Evolutionary conservation across 106 monocot species (phyloP).

Genomic region (Alisma plantagoaquatica): DNA sequence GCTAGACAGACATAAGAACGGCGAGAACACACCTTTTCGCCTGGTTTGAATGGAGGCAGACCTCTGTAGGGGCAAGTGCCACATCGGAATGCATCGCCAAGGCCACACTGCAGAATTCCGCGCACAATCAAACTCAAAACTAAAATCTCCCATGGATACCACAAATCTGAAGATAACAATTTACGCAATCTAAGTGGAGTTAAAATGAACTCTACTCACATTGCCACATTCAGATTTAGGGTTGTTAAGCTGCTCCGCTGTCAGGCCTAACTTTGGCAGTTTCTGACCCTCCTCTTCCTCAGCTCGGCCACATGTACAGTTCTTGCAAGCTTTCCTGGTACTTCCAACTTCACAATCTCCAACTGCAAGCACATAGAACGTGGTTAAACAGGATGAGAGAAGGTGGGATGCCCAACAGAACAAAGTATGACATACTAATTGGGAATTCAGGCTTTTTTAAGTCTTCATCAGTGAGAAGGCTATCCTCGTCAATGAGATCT

Average conservation of each 20-base stretch:
- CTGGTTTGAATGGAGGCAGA: constrained; percentile 73
- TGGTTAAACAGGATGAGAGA: no score
- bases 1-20: no score
- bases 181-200: no score
- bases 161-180: no score
- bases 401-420: no score
- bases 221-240: constrained; percentile 91
- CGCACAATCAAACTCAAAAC: no score
- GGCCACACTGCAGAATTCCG: constrained; percentile 92
- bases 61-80: constrained; percentile 81
- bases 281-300: constrained; percentile 79
- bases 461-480: constrained; percentile 84
- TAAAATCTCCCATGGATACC: no score
- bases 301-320: constrained; percentile 86
- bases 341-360: constrained; percentile 90
- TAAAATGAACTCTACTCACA: no score
- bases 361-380: constrained; percentile 22
- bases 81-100: constrained; percentile 92
- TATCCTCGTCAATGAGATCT: constrained; percentile 92
- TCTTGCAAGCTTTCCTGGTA: constrained; percentile 88
- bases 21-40: constrained; percentile 80
- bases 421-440: no score
- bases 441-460: constrained; percentile 56
- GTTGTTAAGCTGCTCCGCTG: constrained; percentile 70
- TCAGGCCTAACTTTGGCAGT: constrained; percentile 56